phyloP scores from a whole-genome alignment of 805 yeast genomes.

The Lachancea mirantina region DNA sequence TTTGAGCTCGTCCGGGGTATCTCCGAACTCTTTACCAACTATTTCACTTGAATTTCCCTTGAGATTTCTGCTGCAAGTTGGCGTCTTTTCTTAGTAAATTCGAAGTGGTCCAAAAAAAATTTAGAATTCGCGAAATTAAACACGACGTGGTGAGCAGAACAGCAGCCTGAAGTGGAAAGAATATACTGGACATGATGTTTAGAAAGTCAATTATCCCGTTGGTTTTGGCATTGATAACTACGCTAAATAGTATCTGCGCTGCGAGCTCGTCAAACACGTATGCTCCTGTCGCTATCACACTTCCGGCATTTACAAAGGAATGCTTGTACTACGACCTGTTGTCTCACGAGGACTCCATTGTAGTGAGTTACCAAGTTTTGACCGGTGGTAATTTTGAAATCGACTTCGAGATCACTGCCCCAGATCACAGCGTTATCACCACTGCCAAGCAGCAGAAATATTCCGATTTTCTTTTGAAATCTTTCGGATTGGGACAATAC shows the following conservation, averaged over 20 bases:
- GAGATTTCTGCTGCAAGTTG: too few relatives aligned
- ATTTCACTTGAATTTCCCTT: too few relatives aligned
- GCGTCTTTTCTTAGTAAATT: too few relatives aligned
- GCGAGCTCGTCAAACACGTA: conserved; percentile 22
- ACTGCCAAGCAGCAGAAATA: conserved; percentile 52
- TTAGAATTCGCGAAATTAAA: too few relatives aligned
- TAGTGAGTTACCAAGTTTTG: conserved; percentile 44
- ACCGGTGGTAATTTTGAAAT: conserved; percentile 64
- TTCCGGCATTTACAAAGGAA: conserved; percentile 39
- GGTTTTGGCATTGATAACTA: conserved; percentile 1
- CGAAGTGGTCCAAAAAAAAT: too few relatives aligned
- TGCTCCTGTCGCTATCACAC: conserved; percentile 32
- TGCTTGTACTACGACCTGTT: conserved; percentile 35
- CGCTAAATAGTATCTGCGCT: conserved; percentile 15
- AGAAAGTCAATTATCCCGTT: conserved; percentile 4
- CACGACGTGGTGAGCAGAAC: too few relatives aligned
- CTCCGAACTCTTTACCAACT: too few relatives aligned
- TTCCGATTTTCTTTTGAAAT: conserved; percentile 54
- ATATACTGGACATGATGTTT: conserved; percentile 1
- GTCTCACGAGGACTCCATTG: conserved; percentile 34
- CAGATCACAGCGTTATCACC: conserved; percentile 42
- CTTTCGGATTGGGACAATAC: conserved; percentile 54
- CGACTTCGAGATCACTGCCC: conserved; percentile 53
- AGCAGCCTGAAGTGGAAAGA: too few relatives aligned
- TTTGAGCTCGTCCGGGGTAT: background rate